Evolutionary conservation across 805 yeast species (phyloP).

Genomic region (Barnettozyma salicaria): DNA sequence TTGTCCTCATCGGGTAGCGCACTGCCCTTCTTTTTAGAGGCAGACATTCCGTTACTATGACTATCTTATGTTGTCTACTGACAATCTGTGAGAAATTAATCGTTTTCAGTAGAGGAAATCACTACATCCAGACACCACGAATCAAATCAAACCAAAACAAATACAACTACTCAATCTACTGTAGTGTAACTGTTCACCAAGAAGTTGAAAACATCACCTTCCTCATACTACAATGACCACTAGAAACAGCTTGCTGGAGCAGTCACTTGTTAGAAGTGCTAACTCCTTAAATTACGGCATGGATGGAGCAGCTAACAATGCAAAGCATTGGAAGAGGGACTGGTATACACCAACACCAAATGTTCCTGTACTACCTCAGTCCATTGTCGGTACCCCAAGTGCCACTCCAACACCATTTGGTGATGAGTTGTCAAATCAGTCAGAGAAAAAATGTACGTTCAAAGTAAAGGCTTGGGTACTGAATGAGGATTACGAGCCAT

Average conservation of each 20-base stretch:
- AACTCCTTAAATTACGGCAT: slow-evolving; percentile 14
- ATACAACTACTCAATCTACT: background rate
- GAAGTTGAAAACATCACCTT: background rate
- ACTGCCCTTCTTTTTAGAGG: slow-evolving; percentile 6
- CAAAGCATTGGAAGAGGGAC: slow-evolving; percentile 26
- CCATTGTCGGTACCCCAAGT: slow-evolving; percentile 20
- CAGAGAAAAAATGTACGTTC: slow-evolving; percentile 20
- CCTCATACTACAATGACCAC: slow-evolving; percentile 4
- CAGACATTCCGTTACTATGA: slow-evolving; percentile 2
- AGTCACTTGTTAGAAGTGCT: slow-evolving; percentile 26
- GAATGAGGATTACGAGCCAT: slow-evolving; percentile 17
- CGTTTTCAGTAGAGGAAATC: too few relatives aligned
- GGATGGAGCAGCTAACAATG: slow-evolving; percentile 13
- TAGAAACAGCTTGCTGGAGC: slow-evolving; percentile 21
- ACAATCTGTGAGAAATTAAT: too few relatives aligned
- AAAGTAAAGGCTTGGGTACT: slow-evolving; percentile 31
- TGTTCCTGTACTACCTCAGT: slow-evolving; percentile 4
- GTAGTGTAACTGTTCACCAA: too few relatives aligned
- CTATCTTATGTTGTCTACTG: too few relatives aligned
- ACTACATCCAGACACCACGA: background rate
- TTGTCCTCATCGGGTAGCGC: slow-evolving; percentile 32
- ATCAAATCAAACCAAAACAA: background rate
- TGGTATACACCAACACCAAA: slow-evolving; percentile 23
- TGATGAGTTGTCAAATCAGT: slow-evolving; percentile 17
- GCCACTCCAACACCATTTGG: slow-evolving; percentile 25